Percentiles rank a stretch among this genome's conserved stretches.
Conservation (phyloP, 2,329 filamentous ascomycete species). For the Colletotrichum chrysophilum region DNA sequence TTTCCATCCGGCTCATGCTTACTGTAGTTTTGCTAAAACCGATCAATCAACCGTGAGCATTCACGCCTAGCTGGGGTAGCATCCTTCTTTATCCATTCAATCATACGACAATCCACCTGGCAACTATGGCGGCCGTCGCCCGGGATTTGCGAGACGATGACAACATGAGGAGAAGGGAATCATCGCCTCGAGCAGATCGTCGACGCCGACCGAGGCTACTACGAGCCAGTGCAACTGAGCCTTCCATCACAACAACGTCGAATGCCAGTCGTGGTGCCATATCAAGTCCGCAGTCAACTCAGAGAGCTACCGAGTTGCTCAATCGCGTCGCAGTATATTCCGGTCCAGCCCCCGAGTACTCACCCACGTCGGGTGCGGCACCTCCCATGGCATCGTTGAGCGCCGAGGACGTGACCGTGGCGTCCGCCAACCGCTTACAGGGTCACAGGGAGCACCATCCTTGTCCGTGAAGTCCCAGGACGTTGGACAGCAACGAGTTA, state of each 20-base stretch:
- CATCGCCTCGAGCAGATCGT: slow-evolving; percentile 42
- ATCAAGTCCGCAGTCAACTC: slow-evolving; percentile 51
- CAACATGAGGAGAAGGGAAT: slow-evolving; percentile 33
- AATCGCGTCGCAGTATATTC: slow-evolving; percentile 58
- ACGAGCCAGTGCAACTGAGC: slow-evolving; percentile 60
- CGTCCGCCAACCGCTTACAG: slow-evolving; percentile 23
- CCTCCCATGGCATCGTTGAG: slow-evolving; percentile 40
- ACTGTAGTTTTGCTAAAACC: neutral
- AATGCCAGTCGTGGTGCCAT: slow-evolving; percentile 58
- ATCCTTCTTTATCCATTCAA: neutral
- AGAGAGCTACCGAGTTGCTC: slow-evolving; percentile 59
- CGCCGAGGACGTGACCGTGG: slow-evolving; percentile 36
- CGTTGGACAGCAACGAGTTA: too few relatives aligned
- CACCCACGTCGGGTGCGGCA: slow-evolving; percentile 29
- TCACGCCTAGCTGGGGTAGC: neutral
- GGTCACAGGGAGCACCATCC: neutral
- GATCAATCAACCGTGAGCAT: neutral
- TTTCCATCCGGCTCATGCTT: neutral
- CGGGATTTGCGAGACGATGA: slow-evolving; percentile 10
- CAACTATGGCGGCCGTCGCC: slow-evolving; percentile 11
- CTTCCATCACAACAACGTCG: slow-evolving; percentile 58
- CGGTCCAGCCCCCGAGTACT: slow-evolving; percentile 6
- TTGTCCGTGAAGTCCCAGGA: slow-evolving; percentile 3
- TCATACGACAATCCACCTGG: neutral
- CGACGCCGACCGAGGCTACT: slow-evolving; percentile 58